Base-by-base conservation (phyloP, 768 basidiomycete species). In the Boletus subparvulus region DNA sequence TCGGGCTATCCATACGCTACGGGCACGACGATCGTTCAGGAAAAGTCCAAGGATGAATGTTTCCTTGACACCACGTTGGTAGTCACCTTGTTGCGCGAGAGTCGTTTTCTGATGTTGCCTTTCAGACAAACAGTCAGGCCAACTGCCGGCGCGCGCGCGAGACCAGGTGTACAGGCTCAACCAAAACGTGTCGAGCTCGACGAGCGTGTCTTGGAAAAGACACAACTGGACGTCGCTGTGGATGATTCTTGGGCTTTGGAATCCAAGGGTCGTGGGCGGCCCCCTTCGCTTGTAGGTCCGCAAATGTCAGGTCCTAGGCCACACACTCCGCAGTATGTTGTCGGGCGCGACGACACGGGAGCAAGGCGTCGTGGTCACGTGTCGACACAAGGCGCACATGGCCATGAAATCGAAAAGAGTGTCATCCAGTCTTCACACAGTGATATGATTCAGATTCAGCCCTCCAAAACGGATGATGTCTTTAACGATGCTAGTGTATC, bases 31-130 rank as follows among this genome's bases (percentile, higher is more conserved):
- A 11, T 17, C 14, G 13, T 26, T 1, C 28, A 40, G 26, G 39
- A 53, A 39, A 43, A 28, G n/a, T 12, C 13, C 6, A 11, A 44
- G 19, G 33, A 54, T 19, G 55, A 17, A 9, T 21, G 13, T 37
- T 16, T 13, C n/a, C 32, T 48, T 17, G 19, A 50, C 28, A 16
- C 21, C 2, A 28, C 16, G 62, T 67, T 28, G 3, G 62, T 65
- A 16, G 17, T 45, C 30, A 4, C 37, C n/a, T 49, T 41, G 12
- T 33, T 13, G 2, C 24, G 4, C 11, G 17, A 17, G 11, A 26
- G 3, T 33, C 5, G 16, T 17, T 30, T 57, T 44, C 32, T 61
- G 46, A 65, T 6, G 17, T 28, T 17, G 16, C 4, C 8, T 47
- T 35, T 44, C 7, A 67, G 64, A 28, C 62, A 9, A 30, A 33